Evolutionary conservation across 805 yeast genomes (phyloP).

Genomic region (Starmerella geochares): DNA sequence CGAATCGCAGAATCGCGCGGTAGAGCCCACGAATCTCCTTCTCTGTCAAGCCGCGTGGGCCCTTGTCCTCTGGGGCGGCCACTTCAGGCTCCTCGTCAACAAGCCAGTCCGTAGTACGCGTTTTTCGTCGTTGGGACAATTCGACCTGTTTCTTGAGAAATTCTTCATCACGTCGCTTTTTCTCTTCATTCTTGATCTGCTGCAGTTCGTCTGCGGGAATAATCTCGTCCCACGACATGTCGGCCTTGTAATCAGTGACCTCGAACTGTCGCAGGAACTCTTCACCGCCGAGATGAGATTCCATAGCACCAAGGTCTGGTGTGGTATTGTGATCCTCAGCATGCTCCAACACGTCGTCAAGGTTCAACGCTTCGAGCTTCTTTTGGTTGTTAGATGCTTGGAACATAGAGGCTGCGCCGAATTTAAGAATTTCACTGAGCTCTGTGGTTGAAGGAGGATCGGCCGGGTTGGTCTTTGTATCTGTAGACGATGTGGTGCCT

Average conservation of each 20-base stretch:
- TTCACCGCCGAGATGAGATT: conserved; percentile 92
- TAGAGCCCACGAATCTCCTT: conserved; percentile 79
- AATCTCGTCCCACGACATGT: conserved; percentile 97
- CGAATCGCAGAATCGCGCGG: conserved; percentile 68
- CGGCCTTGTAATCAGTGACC: conserved; percentile 97
- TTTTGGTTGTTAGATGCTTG: conserved; percentile 90
- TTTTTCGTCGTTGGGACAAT: conserved; percentile 70
- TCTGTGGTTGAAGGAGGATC: conserved; percentile 64
- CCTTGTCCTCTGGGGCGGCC: conserved; percentile 27
- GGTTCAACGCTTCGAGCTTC: conserved; percentile 85
- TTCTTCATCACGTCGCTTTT: conserved; percentile 73
- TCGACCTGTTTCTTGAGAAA: conserved; percentile 82
- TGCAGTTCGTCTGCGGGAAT: conserved; percentile 89
- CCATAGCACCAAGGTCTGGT: conserved; percentile 78
- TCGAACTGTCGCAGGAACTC: conserved; percentile 95
- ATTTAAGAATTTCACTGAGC: conserved; percentile 82
- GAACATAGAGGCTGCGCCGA: conserved; percentile 98
- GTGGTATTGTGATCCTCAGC: conserved; percentile 97
- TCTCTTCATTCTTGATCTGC: conserved; percentile 83
- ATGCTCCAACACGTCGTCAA: conserved; percentile 90
- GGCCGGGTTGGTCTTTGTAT: conserved; percentile 44
- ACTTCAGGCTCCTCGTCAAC: conserved; percentile 29
- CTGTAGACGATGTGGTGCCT: conserved; percentile 66
- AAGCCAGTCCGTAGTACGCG: conserved; percentile 55
- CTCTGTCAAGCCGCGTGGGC: conserved; percentile 53